Conservation (phyloP, 768 basidiomycete genomes). For the Trichaptum fuscoviolaceum region DNA sequence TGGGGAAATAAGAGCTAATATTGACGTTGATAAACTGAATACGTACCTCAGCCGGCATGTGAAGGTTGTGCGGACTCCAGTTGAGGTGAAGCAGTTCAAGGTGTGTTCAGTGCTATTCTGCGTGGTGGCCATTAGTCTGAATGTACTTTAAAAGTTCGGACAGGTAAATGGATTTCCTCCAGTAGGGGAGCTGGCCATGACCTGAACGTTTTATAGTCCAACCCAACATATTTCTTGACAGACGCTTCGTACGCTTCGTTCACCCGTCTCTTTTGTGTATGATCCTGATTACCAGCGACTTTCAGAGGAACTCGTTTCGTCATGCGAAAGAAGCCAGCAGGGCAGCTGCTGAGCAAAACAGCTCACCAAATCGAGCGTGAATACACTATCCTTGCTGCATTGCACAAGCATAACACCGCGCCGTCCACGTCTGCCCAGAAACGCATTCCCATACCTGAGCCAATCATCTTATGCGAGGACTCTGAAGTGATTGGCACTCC, state of each 20-base stretch:
- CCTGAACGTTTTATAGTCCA: constrained; percentile 52
- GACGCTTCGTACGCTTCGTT: constrained; percentile 53
- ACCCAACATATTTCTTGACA: constrained; percentile 92
- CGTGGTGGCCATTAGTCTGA: constrained; percentile 5
- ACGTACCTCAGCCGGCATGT: constrained; percentile 57
- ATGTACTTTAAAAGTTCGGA: constrained; percentile 58
- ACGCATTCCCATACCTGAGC: constrained; percentile 79
- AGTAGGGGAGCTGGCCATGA: not conserved
- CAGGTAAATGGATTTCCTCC: constrained; percentile 49
- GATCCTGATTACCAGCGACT: not conserved
- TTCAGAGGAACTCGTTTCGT: constrained; percentile 62
- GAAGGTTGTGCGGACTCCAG: constrained; percentile 51
- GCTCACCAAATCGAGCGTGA: constrained; percentile 97
- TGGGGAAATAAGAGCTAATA: constrained; percentile 64
- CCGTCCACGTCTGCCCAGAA: constrained; percentile 42
- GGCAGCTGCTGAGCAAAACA: constrained; percentile 79
- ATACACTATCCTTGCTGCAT: constrained; percentile 70
- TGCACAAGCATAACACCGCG: constrained; percentile 66
- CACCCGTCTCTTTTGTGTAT: not conserved
- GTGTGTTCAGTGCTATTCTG: constrained; percentile 33
- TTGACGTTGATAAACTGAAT: constrained; percentile 62
- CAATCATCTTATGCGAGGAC: constrained; percentile 81
- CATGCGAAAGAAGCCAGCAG: constrained; percentile 89
- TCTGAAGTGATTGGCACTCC: constrained; percentile 72
- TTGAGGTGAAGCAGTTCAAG: constrained; percentile 89